Evolutionary conservation across 495 filamentous ascomycete genomes (phyloP).

Genomic region (Hypoxylon intermedium): DNA sequence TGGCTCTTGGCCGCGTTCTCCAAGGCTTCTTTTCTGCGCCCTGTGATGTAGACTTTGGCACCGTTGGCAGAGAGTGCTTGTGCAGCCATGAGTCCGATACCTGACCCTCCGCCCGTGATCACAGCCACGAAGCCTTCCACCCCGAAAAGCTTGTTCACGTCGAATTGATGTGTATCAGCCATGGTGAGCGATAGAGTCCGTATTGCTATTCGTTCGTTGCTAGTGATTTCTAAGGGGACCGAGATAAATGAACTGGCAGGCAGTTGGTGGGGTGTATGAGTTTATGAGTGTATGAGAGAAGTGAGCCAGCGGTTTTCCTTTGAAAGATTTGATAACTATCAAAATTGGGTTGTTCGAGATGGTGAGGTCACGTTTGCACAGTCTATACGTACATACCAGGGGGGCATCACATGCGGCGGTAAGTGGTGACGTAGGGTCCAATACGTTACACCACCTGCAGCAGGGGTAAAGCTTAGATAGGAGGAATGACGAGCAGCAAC

Average conservation of each 20-base stretch:
- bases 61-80: slow-evolving; percentile 68
- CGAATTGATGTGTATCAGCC: slow-evolving; percentile 45
- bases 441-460: slow-evolving; percentile 13
- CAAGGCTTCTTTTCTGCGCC: slow-evolving; percentile 62
- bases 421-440: slow-evolving; percentile 35
- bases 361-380: slow-evolving; percentile 23
- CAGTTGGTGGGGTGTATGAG: no score
- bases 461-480: slow-evolving; percentile 5
- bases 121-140: slow-evolving; percentile 64
- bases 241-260: neutral
- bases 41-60: slow-evolving; percentile 71
- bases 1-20: slow-evolving; percentile 54
- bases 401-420: neutral
- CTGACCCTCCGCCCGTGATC: slow-evolving; percentile 64
- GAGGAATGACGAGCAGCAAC: neutral
- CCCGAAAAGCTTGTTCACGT: slow-evolving; percentile 55
- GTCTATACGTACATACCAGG: neutral
- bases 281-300: neutral
- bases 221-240: neutral
- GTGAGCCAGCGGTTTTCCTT: neutral
- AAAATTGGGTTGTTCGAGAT: neutral
- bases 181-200: slow-evolving; percentile 9
- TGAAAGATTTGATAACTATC: neutral
- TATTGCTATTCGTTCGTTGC: neutral
- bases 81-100: slow-evolving; percentile 69